These are phyloP conservation scores for Ehretia macrophylla DNA, from an alignment of 257 asterid species.

Conservation along the genomic window DNA sequence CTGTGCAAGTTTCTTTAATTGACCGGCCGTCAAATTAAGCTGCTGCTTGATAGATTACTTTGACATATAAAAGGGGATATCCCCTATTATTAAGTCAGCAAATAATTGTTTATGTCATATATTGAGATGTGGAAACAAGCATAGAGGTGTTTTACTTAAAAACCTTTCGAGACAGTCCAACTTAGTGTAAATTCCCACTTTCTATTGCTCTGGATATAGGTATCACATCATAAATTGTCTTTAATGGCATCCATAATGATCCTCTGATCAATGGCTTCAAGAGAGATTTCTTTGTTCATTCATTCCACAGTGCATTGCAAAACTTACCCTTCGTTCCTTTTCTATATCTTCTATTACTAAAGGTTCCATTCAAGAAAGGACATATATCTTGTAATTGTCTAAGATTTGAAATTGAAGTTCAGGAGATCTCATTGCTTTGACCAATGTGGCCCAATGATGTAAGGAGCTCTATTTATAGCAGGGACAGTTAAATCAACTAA, in stretches of 20 bases:
- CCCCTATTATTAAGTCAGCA: neutral
- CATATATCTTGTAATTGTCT: too few species aligned
- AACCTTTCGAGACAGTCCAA: neutral
- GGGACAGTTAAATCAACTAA: neutral
- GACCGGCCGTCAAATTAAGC: constrained; percentile 19
- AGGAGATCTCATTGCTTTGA: too few species aligned
- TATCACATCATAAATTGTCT: neutral
- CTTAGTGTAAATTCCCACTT: neutral
- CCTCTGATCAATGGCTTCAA: neutral
- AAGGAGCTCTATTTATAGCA: neutral
- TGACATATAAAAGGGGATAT: neutral
- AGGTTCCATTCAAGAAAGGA: too few species aligned
- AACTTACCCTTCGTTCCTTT: too few species aligned
- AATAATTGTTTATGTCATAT: too few species aligned
- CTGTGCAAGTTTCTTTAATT: neutral
- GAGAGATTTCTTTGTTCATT: neutral
- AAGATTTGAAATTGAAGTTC: too few species aligned
- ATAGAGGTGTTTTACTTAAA: neutral
- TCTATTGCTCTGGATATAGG: neutral
- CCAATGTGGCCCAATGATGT: neutral
- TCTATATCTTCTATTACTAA: too few species aligned
- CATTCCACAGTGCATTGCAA: too few species aligned
- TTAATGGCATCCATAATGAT: neutral
- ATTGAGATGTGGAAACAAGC: too few species aligned
- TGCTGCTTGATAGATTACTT: constrained; percentile 3